Evolutionary conservation across 768 basidiomycete genomes (phyloP).

Genomic region (Calocera cornea): DNA sequence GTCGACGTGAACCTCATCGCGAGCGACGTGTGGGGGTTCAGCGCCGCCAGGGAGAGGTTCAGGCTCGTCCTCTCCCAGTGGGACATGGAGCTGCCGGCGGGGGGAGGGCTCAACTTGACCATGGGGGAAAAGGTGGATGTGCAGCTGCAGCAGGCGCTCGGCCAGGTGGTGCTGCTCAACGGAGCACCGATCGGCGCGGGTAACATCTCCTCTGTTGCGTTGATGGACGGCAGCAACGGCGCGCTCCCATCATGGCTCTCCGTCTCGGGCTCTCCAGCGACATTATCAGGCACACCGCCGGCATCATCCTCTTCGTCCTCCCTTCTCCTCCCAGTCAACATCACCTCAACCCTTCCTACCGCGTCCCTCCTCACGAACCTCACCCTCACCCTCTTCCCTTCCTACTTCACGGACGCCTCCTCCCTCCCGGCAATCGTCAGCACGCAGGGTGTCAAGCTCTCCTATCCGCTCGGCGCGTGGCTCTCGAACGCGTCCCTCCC

Average conservation of each 20-base stretch:
- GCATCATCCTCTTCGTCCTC: slow-evolving; percentile 26
- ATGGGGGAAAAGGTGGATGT: neutral
- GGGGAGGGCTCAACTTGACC: neutral
- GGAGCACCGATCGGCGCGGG: neutral
- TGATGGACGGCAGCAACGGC: neutral
- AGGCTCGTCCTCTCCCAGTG: slow-evolving; percentile 3
- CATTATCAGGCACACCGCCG: slow-evolving; percentile 54
- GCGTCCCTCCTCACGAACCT: slow-evolving; percentile 53
- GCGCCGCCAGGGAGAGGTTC: slow-evolving; percentile 26
- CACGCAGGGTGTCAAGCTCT: slow-evolving; percentile 36
- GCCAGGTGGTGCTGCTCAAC: neutral
- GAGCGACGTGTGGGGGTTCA: slow-evolving; percentile 61
- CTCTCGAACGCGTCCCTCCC: slow-evolving; percentile 34
- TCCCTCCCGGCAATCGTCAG: slow-evolving; percentile 44
- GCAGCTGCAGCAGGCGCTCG: neutral
- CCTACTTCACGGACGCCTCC: slow-evolving; percentile 51
- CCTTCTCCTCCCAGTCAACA: slow-evolving; percentile 41
- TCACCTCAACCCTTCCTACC: slow-evolving; percentile 47
- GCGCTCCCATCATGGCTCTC: neutral
- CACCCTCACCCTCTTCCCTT: slow-evolving; percentile 50
- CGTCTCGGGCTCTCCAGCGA: slow-evolving; percentile 22
- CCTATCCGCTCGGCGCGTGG: slow-evolving; percentile 42
- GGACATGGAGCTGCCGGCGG: neutral
- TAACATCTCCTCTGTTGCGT: neutral
- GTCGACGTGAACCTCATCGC: slow-evolving; percentile 48